A percentile compares a stretch with the other conserved stretches of the same genome.
These are phyloP conservation scores for Asterella californica DNA, from an alignment of 225 moss, liverwort and hornwort species.

Conservation along the genomic window DNA sequence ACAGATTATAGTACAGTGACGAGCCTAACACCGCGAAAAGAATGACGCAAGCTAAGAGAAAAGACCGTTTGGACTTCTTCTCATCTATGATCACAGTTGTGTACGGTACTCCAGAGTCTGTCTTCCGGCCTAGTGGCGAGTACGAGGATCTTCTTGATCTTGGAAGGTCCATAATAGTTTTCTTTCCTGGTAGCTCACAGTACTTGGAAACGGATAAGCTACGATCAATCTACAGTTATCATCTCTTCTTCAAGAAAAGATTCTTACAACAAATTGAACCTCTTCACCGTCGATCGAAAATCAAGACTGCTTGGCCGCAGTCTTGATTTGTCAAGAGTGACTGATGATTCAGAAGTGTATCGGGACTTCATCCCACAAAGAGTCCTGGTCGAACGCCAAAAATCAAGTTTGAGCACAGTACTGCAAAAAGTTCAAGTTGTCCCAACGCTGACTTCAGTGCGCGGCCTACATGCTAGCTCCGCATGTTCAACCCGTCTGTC, in stretches of 20 bases:
- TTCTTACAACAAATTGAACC: neutral
- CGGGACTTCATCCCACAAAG: neutral
- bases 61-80: neutral
- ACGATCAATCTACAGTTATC: neutral
- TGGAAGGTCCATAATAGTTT: constrained; percentile 9
- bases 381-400: too few relatives aligned
- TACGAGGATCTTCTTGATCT: constrained; percentile 9
- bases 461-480: neutral
- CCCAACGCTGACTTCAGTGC: neutral
- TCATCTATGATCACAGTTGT: neutral
- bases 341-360: neutral
- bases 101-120: neutral
- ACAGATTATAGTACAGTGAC: neutral
- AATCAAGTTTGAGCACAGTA: neutral
- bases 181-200: neutral
- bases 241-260: neutral
- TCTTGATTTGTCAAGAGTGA: neutral
- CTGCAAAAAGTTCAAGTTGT: neutral
- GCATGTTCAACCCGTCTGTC: neutral
- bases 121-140: neutral
- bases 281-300: neutral
- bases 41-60: neutral
- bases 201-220: neutral
- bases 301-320: neutral
- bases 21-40: neutral